Evolutionary conservation across 2,329 filamentous ascomycete species (phyloP), one percentile per base, ranked within the genome.

Genomic region (Hypoxylon sp.): DNA sequence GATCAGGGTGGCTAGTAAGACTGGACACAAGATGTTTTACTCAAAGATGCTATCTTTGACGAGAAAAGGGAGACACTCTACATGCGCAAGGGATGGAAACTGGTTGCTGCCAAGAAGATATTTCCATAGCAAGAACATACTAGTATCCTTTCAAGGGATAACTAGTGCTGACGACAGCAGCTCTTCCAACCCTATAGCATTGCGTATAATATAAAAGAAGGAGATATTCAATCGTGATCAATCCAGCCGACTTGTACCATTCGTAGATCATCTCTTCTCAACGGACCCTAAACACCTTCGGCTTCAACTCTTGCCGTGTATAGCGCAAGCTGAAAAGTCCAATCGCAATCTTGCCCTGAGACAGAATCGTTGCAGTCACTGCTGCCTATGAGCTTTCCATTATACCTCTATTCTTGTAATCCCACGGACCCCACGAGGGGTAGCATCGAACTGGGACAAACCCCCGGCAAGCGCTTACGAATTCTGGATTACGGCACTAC

Each of bases 401-500:
- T 11, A 39, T 46, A 43, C 5, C n/a, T 56, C 29, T 51, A 14
- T 21, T 30, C 23, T 11, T 50, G 25, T 59, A 32, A 25, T 8
- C 27, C 29, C 16, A 32, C 5, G 16, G 50, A 63, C 55, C 56
- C 55, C 47, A 56, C 57, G 53, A 54, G 21, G 23, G 23, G 61
- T 52, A 56, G 46, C 39, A 57, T 60, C 56, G 37, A 47, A 60
- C 62, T 48, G 21, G 63, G 46, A 50, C 47, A 61, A 52, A 57
- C 8, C 63, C 50, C 67, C 53, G 67, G 45, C 21, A 39, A 30
- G 48, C 32, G 67, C 61, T 69, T 69, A 69, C 67, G 67, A 62
- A 61, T 69, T 34, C 57, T 56, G 47, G 37, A 55, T 30, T 9
- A 25, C 55, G 51, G 46, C 46, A 57, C 62, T 53, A 61, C 41